Evolutionary conservation across 176 grass and related monocot species (phyloP).

Genomic region (Oryza coarctata): DNA sequence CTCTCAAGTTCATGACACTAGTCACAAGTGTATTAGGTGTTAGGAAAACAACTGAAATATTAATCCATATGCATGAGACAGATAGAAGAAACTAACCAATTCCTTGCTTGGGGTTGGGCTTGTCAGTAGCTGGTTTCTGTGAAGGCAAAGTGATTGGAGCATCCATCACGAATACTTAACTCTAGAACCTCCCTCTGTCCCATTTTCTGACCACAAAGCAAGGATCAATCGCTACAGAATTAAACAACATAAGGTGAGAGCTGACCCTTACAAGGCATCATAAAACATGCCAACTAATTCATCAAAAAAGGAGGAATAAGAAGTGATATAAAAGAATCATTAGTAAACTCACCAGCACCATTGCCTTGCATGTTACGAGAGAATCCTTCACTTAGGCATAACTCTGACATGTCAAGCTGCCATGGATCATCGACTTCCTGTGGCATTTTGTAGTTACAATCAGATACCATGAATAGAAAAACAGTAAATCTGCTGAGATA

Average conservation of each 20-base stretch:
- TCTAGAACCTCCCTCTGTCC: constrained; percentile 66
- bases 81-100: constrained; percentile 63
- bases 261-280: neutral
- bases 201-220: constrained; percentile 65
- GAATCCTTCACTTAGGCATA: constrained; percentile 70
- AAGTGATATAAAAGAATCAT: neutral
- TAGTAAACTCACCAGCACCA: constrained; percentile 50
- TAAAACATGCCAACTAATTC: constrained; percentile 21
- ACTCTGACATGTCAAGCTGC: constrained; percentile 92
- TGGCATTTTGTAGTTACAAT: constrained; percentile 30
- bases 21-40: neutral
- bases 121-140: constrained; percentile 71
- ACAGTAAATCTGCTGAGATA: constrained; percentile 22
- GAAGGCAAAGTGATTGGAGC: constrained; percentile 68
- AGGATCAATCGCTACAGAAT: constrained; percentile 5
- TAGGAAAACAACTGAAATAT: neutral
- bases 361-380: constrained; percentile 66
- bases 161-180: constrained; percentile 92
- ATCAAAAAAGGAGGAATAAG: constrained; percentile 19
- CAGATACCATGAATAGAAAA: constrained; percentile 17
- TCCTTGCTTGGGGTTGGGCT: constrained; percentile 97
- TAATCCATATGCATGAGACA: neutral
- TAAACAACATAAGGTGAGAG: constrained; percentile 6
- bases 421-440: constrained; percentile 93
- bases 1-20: neutral